These are phyloP conservation scores for Paecilomyces niveus DNA, from an alignment of 2,329 filamentous ascomycete species.

Conservation along the genomic window DNA sequence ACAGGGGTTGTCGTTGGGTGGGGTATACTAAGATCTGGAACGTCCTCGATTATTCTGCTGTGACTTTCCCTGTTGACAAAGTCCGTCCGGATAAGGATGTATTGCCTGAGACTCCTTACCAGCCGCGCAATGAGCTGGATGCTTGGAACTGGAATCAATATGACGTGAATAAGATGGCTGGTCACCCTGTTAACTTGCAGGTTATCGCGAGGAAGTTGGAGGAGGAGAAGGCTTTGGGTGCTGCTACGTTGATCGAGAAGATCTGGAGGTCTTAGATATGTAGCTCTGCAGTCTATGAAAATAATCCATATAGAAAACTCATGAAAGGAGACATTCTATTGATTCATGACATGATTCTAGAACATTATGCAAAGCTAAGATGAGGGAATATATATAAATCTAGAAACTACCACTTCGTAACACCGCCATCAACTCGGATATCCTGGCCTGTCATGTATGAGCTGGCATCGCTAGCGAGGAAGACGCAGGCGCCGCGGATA, in stretches of 20 bases:
- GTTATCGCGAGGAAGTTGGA: constrained; percentile 46
- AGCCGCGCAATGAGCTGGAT: constrained; percentile 45
- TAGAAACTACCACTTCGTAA: constrained; percentile 28
- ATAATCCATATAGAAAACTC: no score
- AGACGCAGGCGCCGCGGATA: constrained; percentile 44
- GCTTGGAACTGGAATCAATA: constrained; percentile 47
- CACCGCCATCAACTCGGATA: constrained; percentile 41
- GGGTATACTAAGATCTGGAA: constrained; percentile 60
- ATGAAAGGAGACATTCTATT: no score
- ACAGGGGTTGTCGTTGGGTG: constrained; percentile 39
- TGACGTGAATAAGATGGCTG: constrained; percentile 34
- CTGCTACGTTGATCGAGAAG: constrained; percentile 30
- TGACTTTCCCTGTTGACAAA: constrained; percentile 49
- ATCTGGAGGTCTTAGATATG: constrained; percentile 5
- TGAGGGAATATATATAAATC: constrained; percentile 1
- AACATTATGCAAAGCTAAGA: no score
- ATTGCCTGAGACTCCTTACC: constrained; percentile 14
- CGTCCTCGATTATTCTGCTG: constrained; percentile 54
- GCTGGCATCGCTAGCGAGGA: constrained; percentile 44
- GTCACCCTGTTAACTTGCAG: constrained; percentile 48
- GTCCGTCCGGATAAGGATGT: constrained; percentile 37
- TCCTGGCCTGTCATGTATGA: constrained; percentile 40
- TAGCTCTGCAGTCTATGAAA: background rate
- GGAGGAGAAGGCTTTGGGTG: constrained; percentile 49
- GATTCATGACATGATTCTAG: no score